Base-by-base conservation (phyloP, 208 protist species). In the Acanthamoeba triangularis region DNA sequence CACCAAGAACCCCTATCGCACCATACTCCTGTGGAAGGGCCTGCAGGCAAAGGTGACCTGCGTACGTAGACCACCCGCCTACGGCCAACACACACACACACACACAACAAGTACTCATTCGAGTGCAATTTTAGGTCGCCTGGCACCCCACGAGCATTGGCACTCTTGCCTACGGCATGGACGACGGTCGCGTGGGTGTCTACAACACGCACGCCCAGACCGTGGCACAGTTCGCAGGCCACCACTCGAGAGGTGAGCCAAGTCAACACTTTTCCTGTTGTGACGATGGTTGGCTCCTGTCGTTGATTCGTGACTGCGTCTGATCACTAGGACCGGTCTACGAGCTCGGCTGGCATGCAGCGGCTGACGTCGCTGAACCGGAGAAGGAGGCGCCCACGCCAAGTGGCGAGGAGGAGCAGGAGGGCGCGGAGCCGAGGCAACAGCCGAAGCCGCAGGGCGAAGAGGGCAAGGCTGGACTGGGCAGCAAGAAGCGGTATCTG, bases 121-220 rank as follows among this genome's bases (percentile, higher is more conserved):
- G 7, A n/a, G 16, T 65, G 23, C 59, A 4, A 35, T 72, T 33
- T 72, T 72, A 93, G 87, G 87, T 93, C 6, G 56, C 63, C 6
- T 93, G 87, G 87, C 87, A 93, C 49, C 87, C 87, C 7, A 25
- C 87, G 2, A 49, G 41, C 28, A 76, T 44, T 7, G 87, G 87
- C 35, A 18, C 74, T 0, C 44, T 93, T 25, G 87, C 87, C 16
- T 93, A 93, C 59, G 87, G 87, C 59, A 93, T 54, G 65, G 87
- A 93, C 65, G 87, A 93, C 37, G 87, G 87, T 0, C 33, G 87
- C 10, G 87, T 93, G 35, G 87, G 87, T n/a, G 65, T 93, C 30
- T 93, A 93, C 65, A 76, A 93, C 87, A 93, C 87, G 13, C 65
- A 93, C n/a, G 25, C 52, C 0, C 87, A 93, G 61, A 76, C 56